Percentiles rank a stretch among this genome's conserved stretches.
Conservation (phyloP, 192 early-diverging fungal species). For the Backusella psychrophila region DNA sequence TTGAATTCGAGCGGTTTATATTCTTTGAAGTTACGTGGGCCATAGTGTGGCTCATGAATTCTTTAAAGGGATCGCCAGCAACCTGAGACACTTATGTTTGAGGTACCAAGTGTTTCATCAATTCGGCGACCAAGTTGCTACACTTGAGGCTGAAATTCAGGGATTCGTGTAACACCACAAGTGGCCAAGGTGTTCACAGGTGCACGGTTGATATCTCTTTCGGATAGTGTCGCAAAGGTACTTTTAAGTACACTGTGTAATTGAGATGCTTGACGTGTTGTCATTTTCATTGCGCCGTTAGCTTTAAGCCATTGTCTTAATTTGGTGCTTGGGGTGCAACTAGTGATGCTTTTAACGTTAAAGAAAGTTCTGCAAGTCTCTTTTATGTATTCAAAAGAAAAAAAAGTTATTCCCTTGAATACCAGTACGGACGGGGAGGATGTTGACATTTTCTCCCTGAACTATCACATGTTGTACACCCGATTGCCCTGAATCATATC, state of each 20-base stretch:
- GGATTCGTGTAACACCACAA: conserved; percentile 84
- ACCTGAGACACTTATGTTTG: conserved; percentile 89
- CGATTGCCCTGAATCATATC: conserved; percentile 80
- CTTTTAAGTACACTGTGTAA: conserved; percentile 89
- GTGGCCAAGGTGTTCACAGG: conserved; percentile 90
- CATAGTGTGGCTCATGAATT: conserved; percentile 88
- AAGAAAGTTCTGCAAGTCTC: too few species aligned
- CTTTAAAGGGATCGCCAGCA: conserved; percentile 64
- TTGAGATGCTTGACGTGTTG: conserved; percentile 93
- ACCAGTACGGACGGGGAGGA: conserved; percentile 79
- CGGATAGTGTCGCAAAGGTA: conserved; percentile 83
- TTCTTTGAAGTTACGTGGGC: conserved; percentile 82
- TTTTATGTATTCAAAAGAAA: too few species aligned
- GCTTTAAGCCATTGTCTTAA: conserved; percentile 73
- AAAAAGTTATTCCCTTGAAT: conserved; percentile 68
- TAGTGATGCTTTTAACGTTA: too few species aligned
- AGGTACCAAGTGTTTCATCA: conserved; percentile 79
- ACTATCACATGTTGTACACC: conserved; percentile 89
- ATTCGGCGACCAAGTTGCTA: conserved; percentile 61
- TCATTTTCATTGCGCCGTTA: conserved; percentile 89
- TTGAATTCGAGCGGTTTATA: conserved; percentile 74
- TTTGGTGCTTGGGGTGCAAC: too few species aligned
- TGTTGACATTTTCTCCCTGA: conserved; percentile 77
- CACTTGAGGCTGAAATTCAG: conserved; percentile 77
- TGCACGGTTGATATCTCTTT: conserved; percentile 76